Evolutionary conservation across 768 basidiomycete genomes (phyloP).

Genomic region (Sutorius australiensis): DNA sequence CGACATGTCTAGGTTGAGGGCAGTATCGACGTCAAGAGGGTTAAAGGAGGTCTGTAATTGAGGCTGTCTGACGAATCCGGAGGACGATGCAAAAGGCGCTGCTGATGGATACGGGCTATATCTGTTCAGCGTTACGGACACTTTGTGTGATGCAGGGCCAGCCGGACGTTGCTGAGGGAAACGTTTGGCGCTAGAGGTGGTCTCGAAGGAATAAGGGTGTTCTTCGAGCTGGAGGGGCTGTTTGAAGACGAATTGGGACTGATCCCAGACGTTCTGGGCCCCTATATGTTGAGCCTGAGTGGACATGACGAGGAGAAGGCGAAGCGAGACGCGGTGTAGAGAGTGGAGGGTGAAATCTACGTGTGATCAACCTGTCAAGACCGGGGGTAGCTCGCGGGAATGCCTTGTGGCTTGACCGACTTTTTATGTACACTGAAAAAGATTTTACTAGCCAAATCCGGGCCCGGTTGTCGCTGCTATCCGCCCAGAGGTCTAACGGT

Average conservation of each 20-base stretch:
- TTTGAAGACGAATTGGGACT: slow-evolving; percentile 9
- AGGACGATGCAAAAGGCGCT: slow-evolving; percentile 9
- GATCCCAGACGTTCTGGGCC: slow-evolving; percentile 18
- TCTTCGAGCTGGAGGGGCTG: slow-evolving; percentile 31
- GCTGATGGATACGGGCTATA: slow-evolving; percentile 13
- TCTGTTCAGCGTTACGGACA: slow-evolving; percentile 1
- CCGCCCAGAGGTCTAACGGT: slow-evolving; percentile 1
- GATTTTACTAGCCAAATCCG: neutral
- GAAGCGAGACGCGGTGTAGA: neutral
- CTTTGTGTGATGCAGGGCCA: neutral
- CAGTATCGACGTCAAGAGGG: slow-evolving; percentile 2
- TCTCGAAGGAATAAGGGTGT: slow-evolving; percentile 16
- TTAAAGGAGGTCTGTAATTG: slow-evolving; percentile 10
- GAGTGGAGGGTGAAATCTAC: neutral
- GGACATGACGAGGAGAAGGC: slow-evolving; percentile 18
- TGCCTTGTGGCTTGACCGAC: neutral
- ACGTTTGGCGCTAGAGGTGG: neutral
- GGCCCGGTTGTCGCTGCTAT: slow-evolving; percentile 9
- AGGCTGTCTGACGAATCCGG: slow-evolving; percentile 9
- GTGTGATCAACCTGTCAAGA: slow-evolving; percentile 5
- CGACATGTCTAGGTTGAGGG: slow-evolving; percentile 14
- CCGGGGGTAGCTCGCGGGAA: neutral
- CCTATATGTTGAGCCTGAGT: slow-evolving; percentile 14
- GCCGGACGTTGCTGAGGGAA: slow-evolving; percentile 13
- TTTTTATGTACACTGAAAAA: slow-evolving; percentile 15